Conservation (phyloP, 2,329 filamentous ascomycete genomes). For the Penicillium rolfsii region DNA sequence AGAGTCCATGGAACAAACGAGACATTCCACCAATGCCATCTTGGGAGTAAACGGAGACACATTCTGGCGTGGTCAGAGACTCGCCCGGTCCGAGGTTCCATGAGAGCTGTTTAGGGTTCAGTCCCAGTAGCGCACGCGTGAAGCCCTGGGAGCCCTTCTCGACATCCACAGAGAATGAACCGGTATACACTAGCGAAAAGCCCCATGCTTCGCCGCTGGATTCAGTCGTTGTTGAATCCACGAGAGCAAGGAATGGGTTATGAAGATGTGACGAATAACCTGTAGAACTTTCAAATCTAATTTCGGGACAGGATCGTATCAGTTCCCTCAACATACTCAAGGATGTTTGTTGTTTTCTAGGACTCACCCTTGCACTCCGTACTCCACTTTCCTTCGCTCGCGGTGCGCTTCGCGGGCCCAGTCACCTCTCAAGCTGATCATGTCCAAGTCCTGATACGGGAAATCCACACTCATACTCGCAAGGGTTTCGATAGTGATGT, state of each 20-base stretch:
- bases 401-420: slow-evolving; percentile 64
- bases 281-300: slow-evolving; percentile 59
- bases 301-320: background rate
- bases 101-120: slow-evolving; percentile 64
- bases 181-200: slow-evolving; percentile 67
- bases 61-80: slow-evolving; percentile 64
- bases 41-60: slow-evolving; percentile 64
- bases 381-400: slow-evolving; percentile 59
- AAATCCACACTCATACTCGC: slow-evolving; percentile 66
- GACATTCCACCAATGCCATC: slow-evolving; percentile 65
- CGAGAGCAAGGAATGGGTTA: slow-evolving; percentile 66
- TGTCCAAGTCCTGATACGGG: slow-evolving; percentile 62
- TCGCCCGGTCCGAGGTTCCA: slow-evolving; percentile 61
- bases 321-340: background rate
- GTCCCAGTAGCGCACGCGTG: slow-evolving; percentile 62
- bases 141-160: slow-evolving; percentile 66
- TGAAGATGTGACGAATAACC: slow-evolving; percentile 67
- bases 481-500: slow-evolving; percentile 60
- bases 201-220: slow-evolving; percentile 65
- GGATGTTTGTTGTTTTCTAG: background rate
- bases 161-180: slow-evolving; percentile 64
- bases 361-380: slow-evolving; percentile 58
- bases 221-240: slow-evolving; percentile 62
- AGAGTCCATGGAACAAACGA: slow-evolving; percentile 63
- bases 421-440: slow-evolving; percentile 65